phyloP scores from a whole-genome alignment of 495 filamentous ascomycete genomes.

The Talaromyces proteolyticus region DNA sequence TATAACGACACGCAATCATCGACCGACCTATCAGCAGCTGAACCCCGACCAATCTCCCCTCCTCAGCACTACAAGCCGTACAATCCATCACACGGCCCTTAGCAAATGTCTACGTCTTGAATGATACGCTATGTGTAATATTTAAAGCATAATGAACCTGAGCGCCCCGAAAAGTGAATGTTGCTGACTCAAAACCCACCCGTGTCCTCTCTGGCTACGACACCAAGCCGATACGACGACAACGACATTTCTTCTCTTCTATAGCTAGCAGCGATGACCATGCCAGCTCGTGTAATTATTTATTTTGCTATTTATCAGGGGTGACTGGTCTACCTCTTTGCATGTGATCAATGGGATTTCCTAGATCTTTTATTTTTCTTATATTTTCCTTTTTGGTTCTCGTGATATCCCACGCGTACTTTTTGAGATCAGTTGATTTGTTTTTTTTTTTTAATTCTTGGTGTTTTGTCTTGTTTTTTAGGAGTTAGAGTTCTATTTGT shows the following conservation, averaged over 20 bases:
- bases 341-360: constrained; percentile 6
- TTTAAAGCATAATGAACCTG: too few relatives aligned
- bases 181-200: too few relatives aligned
- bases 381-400: constrained; percentile 7
- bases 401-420: constrained; percentile 18
- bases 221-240: background rate
- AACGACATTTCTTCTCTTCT: background rate
- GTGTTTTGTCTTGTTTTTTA: too few relatives aligned
- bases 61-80: constrained; percentile 3
- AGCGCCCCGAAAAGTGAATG: too few relatives aligned
- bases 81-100: background rate
- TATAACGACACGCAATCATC: background rate
- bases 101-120: too few relatives aligned
- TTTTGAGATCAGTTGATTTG: constrained; percentile 11
- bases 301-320: background rate
- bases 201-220: too few relatives aligned
- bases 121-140: too few relatives aligned
- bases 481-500: too few relatives aligned
- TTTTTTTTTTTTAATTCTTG: constrained; percentile 1
- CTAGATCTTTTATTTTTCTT: constrained; percentile 4
- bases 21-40: background rate
- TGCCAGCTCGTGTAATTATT: background rate
- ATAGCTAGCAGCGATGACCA: background rate
- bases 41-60: constrained; percentile 5
- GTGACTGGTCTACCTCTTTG: background rate